Base-by-base conservation (phyloP, 2,329 filamentous ascomycete species). In the Colletotrichum endophyticum region DNA sequence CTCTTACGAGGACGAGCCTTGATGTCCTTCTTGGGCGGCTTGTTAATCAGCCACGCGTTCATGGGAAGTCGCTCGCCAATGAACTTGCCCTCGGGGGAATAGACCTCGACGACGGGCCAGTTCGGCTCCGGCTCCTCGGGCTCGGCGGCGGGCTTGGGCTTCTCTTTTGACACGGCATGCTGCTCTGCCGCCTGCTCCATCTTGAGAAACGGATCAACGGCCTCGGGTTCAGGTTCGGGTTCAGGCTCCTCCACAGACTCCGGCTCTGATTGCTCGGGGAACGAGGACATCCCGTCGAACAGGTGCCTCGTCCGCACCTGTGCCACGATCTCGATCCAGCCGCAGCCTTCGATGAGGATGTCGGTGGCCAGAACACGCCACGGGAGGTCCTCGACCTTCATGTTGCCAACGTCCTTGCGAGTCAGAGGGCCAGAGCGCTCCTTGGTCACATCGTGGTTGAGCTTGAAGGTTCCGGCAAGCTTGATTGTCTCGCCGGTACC, bases 301-400 rank as follows among this genome's bases (percentile, higher is more conserved):
- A 89, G 84, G 74, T 89, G 87, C 81, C 85, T 90, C 19, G 89
- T 91, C 67, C 96, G 92, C 12, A 98, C 92, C 85, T 99, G 96
- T 5, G 93, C 93, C 1, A 93, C 93, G 56, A 99, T 84, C 85
- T 99, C 97, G 4, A 99, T 90, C 95, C 98, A 99, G 9, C 97
- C 97, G 30, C 96, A 94, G 3, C 97, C 96, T 83, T 99, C 96
- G 66, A 99, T 92, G 16, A 99, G 87, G 28, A 99, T 92, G 82
- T 99, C 98, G 1, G 94, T 91, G 11, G 94, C 92, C 76, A 97
- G 89, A 3, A 99, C 92, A 16, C 91, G 91, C 84, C 96, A 99
- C 0, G 96, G 95, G 6, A 99, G 87, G 19, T 89, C 87, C 3
- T 95, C 92, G 1, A 94, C 89, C 72, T 91, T 92, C 62, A 93